Evolutionary conservation across 179 eudicot species (phyloP).

Genomic region (Gypsophila paniculata): DNA sequence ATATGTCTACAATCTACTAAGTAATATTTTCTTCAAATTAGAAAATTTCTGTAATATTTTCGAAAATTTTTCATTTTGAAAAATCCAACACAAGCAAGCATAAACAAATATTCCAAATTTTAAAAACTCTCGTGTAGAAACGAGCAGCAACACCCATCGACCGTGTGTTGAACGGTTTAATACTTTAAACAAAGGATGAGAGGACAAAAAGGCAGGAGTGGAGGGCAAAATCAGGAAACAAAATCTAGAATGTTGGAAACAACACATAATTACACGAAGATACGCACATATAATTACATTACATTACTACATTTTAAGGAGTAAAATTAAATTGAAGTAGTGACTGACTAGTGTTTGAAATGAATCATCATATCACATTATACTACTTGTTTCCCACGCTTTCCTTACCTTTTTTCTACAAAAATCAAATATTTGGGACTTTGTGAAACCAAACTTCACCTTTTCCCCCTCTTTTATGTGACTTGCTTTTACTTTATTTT

Average conservation of each 20-base stretch:
- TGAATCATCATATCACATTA: not conserved
- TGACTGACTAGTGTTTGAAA: too few relatives aligned
- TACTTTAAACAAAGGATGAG: not conserved
- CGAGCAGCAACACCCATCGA: too few relatives aligned
- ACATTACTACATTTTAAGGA: not conserved
- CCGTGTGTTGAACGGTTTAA: too few relatives aligned
- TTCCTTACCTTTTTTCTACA: not conserved
- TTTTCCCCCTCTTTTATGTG: not conserved
- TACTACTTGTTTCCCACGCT: constrained; percentile 12
- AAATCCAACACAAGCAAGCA: too few relatives aligned
- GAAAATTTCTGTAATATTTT: too few relatives aligned
- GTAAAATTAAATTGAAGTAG: too few relatives aligned
- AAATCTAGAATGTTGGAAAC: not conserved
- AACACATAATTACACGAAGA: constrained; percentile 3
- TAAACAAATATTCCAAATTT: too few relatives aligned
- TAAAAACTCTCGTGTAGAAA: too few relatives aligned
- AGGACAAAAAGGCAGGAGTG: not conserved
- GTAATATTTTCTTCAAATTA: too few relatives aligned
- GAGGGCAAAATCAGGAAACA: not conserved
- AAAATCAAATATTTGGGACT: not conserved
- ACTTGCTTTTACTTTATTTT: not conserved
- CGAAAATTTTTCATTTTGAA: too few relatives aligned
- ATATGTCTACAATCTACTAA: too few relatives aligned
- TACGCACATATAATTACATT: not conserved
- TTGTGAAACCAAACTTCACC: constrained; percentile 3